phyloP scores from a whole-genome alignment of 2,329 filamentous ascomycete species.

The Claviceps capensis region DNA sequence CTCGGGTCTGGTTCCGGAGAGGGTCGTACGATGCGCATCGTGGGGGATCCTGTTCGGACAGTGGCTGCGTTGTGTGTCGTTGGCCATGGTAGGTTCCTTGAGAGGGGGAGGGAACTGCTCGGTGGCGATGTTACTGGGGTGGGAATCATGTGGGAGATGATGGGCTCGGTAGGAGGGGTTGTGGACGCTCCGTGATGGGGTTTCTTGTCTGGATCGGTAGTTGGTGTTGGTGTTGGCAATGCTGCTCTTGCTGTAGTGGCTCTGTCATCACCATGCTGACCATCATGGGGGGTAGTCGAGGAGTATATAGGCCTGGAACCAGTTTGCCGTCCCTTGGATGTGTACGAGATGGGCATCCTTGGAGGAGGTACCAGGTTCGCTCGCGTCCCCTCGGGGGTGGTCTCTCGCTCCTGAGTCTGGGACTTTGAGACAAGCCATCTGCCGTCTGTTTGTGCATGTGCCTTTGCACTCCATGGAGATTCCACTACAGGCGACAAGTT shows the following conservation, averaged over 20 bases:
- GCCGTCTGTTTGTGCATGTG: conserved; percentile 4
- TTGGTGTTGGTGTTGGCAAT: neutral
- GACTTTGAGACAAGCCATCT: conserved; percentile 21
- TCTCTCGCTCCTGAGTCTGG: conserved; percentile 13
- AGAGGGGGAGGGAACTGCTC: neutral
- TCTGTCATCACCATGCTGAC: neutral
- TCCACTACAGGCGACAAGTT: conserved; percentile 36
- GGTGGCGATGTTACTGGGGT: conserved; percentile 1
- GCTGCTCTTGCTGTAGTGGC: neutral
- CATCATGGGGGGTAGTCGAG: neutral
- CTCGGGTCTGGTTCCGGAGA: conserved; percentile 17
- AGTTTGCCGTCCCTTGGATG: neutral
- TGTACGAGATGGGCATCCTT: conserved; percentile 13
- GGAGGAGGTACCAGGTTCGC: conserved; percentile 20
- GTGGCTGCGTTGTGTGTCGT: conserved; percentile 11
- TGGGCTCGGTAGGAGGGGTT: neutral
- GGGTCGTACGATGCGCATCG: conserved; percentile 24
- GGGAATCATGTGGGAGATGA: neutral
- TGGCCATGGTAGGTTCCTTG: neutral
- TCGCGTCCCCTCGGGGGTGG: conserved; percentile 2
- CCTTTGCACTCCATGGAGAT: conserved; percentile 23
- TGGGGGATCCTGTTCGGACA: conserved; percentile 17
- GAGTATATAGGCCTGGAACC: neutral
- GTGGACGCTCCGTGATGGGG: neutral
- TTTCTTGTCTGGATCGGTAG: neutral